Evolutionary conservation across 192 early-diverging fungal genomes (phyloP), one percentile per base, ranked within the genome.

Genomic region (Coemansia sp.): DNA sequence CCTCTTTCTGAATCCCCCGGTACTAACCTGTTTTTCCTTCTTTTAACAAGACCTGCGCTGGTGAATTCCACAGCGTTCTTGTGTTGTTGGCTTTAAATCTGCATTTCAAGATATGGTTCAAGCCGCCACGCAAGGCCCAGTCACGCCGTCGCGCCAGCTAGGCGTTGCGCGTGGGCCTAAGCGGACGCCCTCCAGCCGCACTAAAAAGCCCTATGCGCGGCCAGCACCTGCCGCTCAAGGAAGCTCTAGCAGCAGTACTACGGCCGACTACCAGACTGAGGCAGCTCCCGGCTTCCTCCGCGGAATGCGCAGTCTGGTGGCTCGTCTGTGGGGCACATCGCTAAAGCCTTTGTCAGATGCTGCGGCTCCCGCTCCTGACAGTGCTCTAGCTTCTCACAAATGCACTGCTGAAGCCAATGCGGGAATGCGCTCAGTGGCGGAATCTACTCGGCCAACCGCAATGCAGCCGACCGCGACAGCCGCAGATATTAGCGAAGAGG

Each of bases 301-400:
- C n/a, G 79, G 79, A 69, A 81, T 81, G 79, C 73, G 74, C 37
- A 81, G 70, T 27, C 70, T 81, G 7, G 73, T 81, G 11, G 65
- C 74, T 27, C 79, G 79, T 20, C 64, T 81, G 38, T 81, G 79
- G 79, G 69, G 70, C 56, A 73, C 79, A 2, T 69, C 79, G 38
- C 39, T 81, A 30, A 73, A 73, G 67, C 55, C 70, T 5, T 62
- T 67, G 5, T 22, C 53, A 10, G 47, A 43, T 59, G 4, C 35
- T 11, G 35, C 58, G 35, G 35, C 35, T 12, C 35, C 32, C 9
- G 32, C 35, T 18, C 16, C 58, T 13, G 1, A 13, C 35, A 59
- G 34, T 16, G 18, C 58, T 1, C 18, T 3, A 18, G 32, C 20
- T 38, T 59, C 58, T 6, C 32, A 35, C 52, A 53, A 62, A 63